Evolutionary conservation across 2,329 filamentous ascomycete species (phyloP).

Genomic region (Allantophomopsis lycopodina): DNA sequence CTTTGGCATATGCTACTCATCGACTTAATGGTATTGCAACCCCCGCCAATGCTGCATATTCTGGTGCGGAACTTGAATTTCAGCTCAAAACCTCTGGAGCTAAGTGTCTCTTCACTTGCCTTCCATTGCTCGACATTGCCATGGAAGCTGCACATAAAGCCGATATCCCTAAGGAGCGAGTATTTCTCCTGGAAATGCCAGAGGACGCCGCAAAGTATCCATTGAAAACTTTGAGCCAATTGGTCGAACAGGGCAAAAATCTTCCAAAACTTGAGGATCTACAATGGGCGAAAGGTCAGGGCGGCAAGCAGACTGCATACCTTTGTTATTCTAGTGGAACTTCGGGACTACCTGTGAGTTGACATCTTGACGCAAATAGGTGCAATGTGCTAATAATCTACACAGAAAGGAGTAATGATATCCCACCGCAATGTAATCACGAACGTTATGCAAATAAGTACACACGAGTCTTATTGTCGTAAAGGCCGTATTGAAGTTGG

Average conservation of each 20-base stretch:
- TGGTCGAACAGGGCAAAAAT: conserved; percentile 45
- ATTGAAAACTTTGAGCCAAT: conserved; percentile 52
- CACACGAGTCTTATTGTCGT: conserved; percentile 27
- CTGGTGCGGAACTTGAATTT: conserved; percentile 52
- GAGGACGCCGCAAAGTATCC: conserved; percentile 30
- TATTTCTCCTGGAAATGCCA: conserved; percentile 59
- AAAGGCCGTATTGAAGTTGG: conserved; percentile 20
- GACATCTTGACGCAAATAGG: neutral
- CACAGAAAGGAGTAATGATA: conserved; percentile 74
- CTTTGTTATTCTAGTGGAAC: conserved; percentile 73
- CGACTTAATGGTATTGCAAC: conserved; percentile 60
- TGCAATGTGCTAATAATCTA: neutral
- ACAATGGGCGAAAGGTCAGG: conserved; percentile 50
- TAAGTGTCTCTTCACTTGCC: conserved; percentile 58
- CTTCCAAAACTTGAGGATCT: conserved; percentile 39
- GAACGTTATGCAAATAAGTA: conserved; percentile 50
- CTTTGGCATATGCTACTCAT: conserved; percentile 61
- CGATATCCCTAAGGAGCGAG: conserved; percentile 46
- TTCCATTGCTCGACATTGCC: conserved; percentile 49
- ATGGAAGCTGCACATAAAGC: conserved; percentile 48
- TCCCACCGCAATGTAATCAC: conserved; percentile 69
- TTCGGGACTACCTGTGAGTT: conserved; percentile 56
- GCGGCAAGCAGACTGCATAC: conserved; percentile 55
- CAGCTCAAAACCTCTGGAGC: conserved; percentile 58
- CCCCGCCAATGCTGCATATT: conserved; percentile 65